Percentiles rank a stretch among this genome's conserved stretches.
phyloP scores from a whole-genome alignment of 331 rosid species.

The Phaseolus coccineus region DNA sequence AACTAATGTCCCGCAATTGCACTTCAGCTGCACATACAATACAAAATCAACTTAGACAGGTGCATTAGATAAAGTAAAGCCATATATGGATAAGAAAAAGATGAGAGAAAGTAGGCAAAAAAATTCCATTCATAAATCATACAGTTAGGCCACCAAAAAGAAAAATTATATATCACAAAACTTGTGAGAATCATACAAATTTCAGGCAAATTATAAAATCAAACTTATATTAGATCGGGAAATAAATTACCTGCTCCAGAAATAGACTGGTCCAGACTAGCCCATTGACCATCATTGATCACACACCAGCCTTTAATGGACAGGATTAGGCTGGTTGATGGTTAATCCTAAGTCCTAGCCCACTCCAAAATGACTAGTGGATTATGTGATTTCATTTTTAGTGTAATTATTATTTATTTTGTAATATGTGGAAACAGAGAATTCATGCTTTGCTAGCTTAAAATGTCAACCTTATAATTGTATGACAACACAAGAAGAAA shows the following conservation, averaged over 20 bases:
- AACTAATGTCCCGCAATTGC: slow-evolving; percentile 24
- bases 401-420: background rate
- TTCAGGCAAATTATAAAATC: slow-evolving; percentile 2
- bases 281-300: background rate
- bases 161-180: background rate
- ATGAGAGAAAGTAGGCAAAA: slow-evolving; percentile 9
- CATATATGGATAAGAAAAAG: background rate
- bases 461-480: background rate
- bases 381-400: background rate
- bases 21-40: slow-evolving; percentile 40
- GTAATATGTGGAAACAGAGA: background rate
- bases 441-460: slow-evolving; percentile 17
- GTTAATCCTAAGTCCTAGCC: background rate
- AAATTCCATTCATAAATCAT: background rate
- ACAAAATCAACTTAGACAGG: slow-evolving; percentile 29
- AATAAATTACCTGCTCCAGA: background rate
- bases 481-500: background rate
- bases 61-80: slow-evolving; percentile 19
- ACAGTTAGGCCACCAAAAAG: background rate
- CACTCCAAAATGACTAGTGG: background rate
- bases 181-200: background rate
- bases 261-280: slow-evolving; percentile 10
- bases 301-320: slow-evolving; percentile 10
- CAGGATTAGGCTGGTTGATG: background rate
- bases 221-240: slow-evolving; percentile 2